Conservation (phyloP, 139 green algal genomes). For the Chlamydomonas incerta region DNA sequence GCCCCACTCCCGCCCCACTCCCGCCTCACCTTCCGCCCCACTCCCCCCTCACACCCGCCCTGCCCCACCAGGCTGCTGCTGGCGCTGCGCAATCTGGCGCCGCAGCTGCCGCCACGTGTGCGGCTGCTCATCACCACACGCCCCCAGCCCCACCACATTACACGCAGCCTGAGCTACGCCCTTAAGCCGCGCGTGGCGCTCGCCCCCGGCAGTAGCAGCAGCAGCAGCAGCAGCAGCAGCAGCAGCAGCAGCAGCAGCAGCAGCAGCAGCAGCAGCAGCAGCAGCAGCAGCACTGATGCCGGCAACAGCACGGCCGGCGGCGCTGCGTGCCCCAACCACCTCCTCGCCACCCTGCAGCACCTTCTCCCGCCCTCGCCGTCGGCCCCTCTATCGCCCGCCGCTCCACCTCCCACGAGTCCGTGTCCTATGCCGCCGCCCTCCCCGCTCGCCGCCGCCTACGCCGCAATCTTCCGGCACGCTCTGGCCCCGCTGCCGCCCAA, state of each 20-base stretch:
- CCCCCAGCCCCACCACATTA: background rate
- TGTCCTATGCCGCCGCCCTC: background rate
- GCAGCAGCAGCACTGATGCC: no score
- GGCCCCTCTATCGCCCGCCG: background rate
- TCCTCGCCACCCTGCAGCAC: background rate
- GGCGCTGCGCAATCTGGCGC: slow-evolving; percentile 4
- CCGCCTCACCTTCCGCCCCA: no score
- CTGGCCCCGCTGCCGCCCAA: background rate
- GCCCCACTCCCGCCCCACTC: no score
- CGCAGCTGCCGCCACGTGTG: background rate
- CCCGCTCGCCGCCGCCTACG: background rate
- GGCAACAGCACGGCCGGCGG: background rate
- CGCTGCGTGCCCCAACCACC: background rate
- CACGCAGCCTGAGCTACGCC: no score
- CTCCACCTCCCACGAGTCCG: no score
- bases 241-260: no score
- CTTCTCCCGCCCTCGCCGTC: background rate
- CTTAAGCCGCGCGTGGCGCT: no score
- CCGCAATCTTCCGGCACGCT: background rate
- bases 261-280: no score
- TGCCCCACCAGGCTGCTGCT: background rate
- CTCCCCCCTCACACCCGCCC: no score
- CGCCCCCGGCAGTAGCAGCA: no score
- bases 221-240: no score
- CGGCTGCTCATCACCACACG: slow-evolving; percentile 7